phyloP scores from a whole-genome alignment of 345 rosid genomes.

The Microthlaspi erraticum region DNA sequence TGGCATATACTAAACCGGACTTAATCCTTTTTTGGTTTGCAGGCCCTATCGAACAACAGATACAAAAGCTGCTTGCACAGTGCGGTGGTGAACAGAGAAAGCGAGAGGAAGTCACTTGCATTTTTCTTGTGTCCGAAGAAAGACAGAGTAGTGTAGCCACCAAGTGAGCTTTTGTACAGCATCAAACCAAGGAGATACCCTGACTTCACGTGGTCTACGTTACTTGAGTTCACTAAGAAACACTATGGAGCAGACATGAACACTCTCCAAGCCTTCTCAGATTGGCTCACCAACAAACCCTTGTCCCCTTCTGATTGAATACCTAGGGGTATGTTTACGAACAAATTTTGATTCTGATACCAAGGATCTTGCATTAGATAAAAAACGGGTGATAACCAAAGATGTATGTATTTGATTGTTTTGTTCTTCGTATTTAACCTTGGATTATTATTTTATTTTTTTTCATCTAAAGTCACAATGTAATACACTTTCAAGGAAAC shows the following conservation, averaged over 20 bases:
- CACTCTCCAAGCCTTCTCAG: slow-evolving; percentile 67
- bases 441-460: too few species aligned
- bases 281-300: slow-evolving; percentile 50
- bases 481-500: too few species aligned
- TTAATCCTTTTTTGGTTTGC: not conserved
- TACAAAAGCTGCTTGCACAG: slow-evolving; percentile 95
- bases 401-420: too few species aligned
- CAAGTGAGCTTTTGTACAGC: slow-evolving; percentile 62
- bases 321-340: too few species aligned
- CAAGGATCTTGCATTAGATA: too few species aligned
- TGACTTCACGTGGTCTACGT: slow-evolving; percentile 84
- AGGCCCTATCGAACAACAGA: slow-evolving; percentile 90
- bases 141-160: slow-evolving; percentile 83
- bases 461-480: too few species aligned
- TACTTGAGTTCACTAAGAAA: slow-evolving; percentile 84
- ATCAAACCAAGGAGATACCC: slow-evolving; percentile 69
- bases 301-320: too few species aligned
- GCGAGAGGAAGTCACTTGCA: slow-evolving; percentile 88
- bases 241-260: slow-evolving; percentile 93
- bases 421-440: too few species aligned
- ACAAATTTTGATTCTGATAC: too few species aligned
- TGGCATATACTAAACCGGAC: slow-evolving; percentile 11
- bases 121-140: slow-evolving; percentile 87
- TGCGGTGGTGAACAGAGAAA: slow-evolving; percentile 87
- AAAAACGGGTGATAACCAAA: too few species aligned